Evolutionary conservation across 1,284 basidiomycete genomes (phyloP).

Genomic region (Mrakiaceae sp.): DNA sequence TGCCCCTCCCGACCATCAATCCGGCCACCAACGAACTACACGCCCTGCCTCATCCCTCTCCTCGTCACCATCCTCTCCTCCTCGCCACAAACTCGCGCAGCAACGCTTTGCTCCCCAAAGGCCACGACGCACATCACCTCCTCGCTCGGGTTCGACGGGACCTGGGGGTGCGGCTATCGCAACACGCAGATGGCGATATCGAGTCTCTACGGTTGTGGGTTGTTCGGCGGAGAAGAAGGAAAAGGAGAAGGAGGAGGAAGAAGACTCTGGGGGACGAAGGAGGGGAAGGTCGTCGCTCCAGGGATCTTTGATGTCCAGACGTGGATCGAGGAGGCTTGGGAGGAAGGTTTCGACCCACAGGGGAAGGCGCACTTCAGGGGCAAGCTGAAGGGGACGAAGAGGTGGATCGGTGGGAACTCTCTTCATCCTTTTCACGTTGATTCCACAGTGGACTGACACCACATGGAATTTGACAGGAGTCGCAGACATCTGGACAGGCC

Average conservation of each 20-base stretch:
- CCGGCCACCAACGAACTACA: not conserved
- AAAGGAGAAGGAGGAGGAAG: no score
- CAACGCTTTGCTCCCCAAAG: not conserved
- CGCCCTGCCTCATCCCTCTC: conserved; percentile 1
- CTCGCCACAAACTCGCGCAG: not conserved
- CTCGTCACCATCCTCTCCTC: not conserved
- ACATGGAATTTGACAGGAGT: no score
- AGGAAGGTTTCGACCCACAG: conserved; percentile 1
- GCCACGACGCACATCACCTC: not conserved
- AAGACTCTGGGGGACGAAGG: no score
- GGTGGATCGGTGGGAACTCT: conserved; percentile 3
- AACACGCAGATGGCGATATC: conserved; percentile 2
- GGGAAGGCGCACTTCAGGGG: conserved; percentile 4
- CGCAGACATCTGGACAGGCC: no score
- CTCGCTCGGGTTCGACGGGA: not conserved
- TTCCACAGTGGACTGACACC: no score
- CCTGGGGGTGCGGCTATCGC: conserved; percentile 7
- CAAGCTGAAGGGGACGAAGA: conserved; percentile 5
- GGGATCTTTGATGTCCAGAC: not conserved
- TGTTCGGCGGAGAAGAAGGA: no score
- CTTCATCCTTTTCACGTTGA: no score
- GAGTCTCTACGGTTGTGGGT: no score
- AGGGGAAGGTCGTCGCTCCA: no score
- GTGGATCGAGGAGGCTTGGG: conserved; percentile 13
- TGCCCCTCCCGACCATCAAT: not conserved